Conservation (phyloP, 1,139 yeast genomes). For the Saccharomyces pastorianus region DNA sequence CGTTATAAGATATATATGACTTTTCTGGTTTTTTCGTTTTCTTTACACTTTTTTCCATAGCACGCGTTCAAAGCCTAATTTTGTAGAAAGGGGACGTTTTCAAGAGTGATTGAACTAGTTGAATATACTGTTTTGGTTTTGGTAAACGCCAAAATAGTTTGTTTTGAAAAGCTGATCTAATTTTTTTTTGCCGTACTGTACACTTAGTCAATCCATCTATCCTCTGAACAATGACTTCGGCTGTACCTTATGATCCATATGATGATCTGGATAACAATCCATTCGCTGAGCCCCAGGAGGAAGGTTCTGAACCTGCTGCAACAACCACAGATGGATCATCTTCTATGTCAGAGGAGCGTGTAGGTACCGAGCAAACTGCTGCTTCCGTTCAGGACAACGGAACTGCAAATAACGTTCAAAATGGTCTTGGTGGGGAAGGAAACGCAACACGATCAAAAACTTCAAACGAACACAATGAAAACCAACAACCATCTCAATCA, state of each 20-base stretch:
- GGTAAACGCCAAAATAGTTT: background rate
- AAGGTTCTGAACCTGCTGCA: conserved; percentile 13
- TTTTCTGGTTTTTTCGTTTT: background rate
- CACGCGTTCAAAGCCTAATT: background rate
- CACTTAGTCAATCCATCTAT: background rate
- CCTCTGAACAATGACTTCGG: conserved; percentile 13
- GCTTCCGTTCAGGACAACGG: background rate
- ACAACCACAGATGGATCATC: conserved; percentile 19
- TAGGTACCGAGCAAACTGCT: conserved; percentile 2
- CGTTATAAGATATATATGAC: background rate
- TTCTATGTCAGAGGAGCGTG: background rate
- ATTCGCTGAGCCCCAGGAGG: conserved; percentile 17
- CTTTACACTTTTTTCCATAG: background rate
- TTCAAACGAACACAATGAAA: background rate
- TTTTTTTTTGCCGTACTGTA: background rate
- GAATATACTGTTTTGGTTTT: background rate
- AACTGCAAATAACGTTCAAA: conserved; percentile 36
- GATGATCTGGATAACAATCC: conserved; percentile 22
- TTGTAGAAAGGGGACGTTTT: background rate
- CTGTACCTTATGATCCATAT: conserved; percentile 48
- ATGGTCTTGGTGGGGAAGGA: conserved; percentile 43
- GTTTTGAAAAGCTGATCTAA: background rate
- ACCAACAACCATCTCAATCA: background rate
- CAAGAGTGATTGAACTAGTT: background rate
- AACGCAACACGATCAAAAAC: conserved; percentile 31